Evolutionary conservation across 805 yeast genomes (phyloP).

Genomic region (Saturnispora ahearnii): DNA sequence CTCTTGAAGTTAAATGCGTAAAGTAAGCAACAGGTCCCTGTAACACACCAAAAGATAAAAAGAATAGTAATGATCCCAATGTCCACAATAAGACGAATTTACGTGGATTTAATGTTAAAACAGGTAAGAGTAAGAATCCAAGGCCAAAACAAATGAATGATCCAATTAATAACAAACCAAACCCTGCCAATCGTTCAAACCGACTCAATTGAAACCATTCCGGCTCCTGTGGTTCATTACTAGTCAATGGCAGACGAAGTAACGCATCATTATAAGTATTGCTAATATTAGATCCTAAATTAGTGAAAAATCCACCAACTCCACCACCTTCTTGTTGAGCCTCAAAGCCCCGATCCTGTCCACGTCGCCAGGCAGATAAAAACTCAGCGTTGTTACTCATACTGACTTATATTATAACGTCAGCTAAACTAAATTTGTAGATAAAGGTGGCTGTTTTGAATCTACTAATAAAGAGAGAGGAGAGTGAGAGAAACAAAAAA

Average conservation of each 20-base stretch:
- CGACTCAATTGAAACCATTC: conserved; percentile 68
- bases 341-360: conserved; percentile 4
- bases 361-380: conserved; percentile 23
- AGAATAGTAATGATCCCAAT: conserved; percentile 79
- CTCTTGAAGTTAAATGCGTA: conserved; percentile 63
- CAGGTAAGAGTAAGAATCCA: conserved; percentile 81
- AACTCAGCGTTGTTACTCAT: conserved; percentile 20
- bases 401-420: too few relatives aligned
- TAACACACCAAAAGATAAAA: conserved; percentile 78
- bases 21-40: conserved; percentile 87
- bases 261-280: conserved; percentile 21
- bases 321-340: conserved; percentile 4
- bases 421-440: not conserved
- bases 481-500: too few relatives aligned
- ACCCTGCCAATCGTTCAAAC: conserved; percentile 72
- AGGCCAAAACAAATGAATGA: conserved; percentile 73
- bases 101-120: conserved; percentile 78
- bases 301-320: conserved; percentile 9
- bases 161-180: conserved; percentile 66
- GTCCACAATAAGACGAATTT: conserved; percentile 91
- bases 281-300: conserved; percentile 11
- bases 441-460: not conserved
- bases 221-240: conserved; percentile 56
- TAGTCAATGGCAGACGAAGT: conserved; percentile 56
- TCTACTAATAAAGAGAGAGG: not conserved